Evolutionary conservation across 2,329 filamentous ascomycete genomes (phyloP).

Genomic region (Trichoderma endophyticum): DNA sequence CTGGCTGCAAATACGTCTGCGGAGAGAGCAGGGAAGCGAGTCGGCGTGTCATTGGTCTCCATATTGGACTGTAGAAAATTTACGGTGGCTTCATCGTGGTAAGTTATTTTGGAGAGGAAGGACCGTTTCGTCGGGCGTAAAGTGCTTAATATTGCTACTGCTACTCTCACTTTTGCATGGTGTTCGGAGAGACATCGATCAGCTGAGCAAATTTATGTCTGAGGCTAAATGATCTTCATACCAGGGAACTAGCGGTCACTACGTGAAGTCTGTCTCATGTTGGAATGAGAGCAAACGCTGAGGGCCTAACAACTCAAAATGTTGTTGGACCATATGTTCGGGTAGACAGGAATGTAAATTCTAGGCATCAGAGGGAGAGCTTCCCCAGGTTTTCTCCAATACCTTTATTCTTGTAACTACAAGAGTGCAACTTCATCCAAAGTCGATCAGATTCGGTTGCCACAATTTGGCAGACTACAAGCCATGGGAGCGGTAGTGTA

Average conservation of each 20-base stretch:
- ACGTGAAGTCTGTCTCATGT: neutral
- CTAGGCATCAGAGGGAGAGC: neutral
- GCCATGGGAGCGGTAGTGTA: neutral
- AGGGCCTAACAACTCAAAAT: neutral
- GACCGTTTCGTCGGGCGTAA: neutral
- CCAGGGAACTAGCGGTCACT: neutral
- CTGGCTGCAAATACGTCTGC: constrained; percentile 4
- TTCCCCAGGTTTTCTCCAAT: neutral
- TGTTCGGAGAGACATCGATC: neutral
- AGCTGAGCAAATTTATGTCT: neutral
- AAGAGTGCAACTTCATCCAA: too few species aligned
- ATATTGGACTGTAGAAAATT: constrained; percentile 9
- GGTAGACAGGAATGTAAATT: neutral
- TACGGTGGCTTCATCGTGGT: neutral
- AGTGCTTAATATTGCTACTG: neutral
- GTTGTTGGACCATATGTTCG: neutral
- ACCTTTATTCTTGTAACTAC: neutral
- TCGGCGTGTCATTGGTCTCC: constrained; percentile 18
- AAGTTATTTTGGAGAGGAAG: neutral
- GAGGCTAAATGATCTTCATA: neutral
- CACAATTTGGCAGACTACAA: neutral
- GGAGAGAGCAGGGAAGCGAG: constrained; percentile 18
- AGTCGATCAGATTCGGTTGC: neutral
- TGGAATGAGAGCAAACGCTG: neutral
- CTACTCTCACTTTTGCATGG: neutral